These are phyloP conservation scores for Cryphonectria parasitica DNA, from an alignment of 2,329 filamentous ascomycete genomes.

Conservation along the genomic window DNA sequence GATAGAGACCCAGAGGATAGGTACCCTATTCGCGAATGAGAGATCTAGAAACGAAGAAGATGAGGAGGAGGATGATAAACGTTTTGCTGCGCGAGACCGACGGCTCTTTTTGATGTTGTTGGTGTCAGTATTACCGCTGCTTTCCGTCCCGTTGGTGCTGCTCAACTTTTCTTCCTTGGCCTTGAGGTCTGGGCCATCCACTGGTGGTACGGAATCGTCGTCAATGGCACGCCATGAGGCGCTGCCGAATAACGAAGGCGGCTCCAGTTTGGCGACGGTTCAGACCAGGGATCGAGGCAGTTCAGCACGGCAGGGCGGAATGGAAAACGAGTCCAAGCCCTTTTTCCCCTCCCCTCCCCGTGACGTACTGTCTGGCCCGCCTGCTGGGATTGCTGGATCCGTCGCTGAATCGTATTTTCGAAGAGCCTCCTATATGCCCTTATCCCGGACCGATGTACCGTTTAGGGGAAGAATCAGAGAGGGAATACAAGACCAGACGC, in stretches of 20 bases:
- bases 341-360: not conserved
- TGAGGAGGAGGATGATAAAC: not conserved
- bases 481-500: not conserved
- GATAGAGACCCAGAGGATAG: conserved; percentile 38
- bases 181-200: conserved; percentile 27
- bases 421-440: not conserved
- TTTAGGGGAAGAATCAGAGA: not conserved
- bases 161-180: conserved; percentile 22
- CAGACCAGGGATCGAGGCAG: conserved; percentile 45
- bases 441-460: conserved; percentile 2
- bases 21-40: conserved; percentile 34
- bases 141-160: not conserved
- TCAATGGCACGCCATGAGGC: conserved; percentile 38
- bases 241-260: conserved; percentile 29
- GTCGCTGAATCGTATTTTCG: conserved; percentile 7
- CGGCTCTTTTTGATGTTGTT: not conserved
- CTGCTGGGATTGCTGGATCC: not conserved
- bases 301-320: conserved; percentile 16
- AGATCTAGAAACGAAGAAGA: conserved; percentile 12
- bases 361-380: conserved; percentile 17
- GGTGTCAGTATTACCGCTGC: not conserved
- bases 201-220: conserved; percentile 31
- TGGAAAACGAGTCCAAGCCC: conserved; percentile 8
- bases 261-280: conserved; percentile 36
- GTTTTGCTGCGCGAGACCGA: not conserved